A percentile compares a stretch with the other conserved stretches of the same genome.
phyloP scores from a whole-genome alignment of 2,329 filamentous ascomycete species.

The Dissoconium aciculare region DNA sequence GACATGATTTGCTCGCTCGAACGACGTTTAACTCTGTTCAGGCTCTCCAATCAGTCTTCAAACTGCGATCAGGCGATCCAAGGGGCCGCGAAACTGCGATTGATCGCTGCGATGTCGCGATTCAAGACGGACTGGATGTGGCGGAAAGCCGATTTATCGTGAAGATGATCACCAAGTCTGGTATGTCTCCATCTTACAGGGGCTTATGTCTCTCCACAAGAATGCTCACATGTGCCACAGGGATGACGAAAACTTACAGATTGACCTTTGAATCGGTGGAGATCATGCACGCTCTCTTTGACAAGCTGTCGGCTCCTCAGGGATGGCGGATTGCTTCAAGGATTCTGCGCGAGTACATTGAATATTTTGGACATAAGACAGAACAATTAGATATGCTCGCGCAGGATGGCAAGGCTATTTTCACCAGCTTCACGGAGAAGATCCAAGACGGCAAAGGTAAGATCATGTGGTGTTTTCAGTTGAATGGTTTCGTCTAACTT shows the following conservation, averaged over 20 bases:
- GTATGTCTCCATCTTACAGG: constrained; percentile 25
- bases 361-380: constrained; percentile 66
- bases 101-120: constrained; percentile 57
- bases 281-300: constrained; percentile 65
- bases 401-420: constrained; percentile 52
- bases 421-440: constrained; percentile 72
- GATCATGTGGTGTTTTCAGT: constrained; percentile 3
- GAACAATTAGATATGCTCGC: constrained; percentile 69
- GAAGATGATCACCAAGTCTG: constrained; percentile 59
- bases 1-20: too few relatives aligned
- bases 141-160: constrained; percentile 58
- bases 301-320: constrained; percentile 49
- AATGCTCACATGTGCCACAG: constrained; percentile 26
- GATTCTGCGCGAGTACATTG: constrained; percentile 58
- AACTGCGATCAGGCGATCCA: constrained; percentile 48
- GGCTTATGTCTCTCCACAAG: not conserved
- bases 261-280: constrained; percentile 59
- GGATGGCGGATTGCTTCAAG: constrained; percentile 59
- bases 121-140: constrained; percentile 55
- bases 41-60: constrained; percentile 56
- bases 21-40: too few relatives aligned
- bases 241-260: constrained; percentile 61
- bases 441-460: constrained; percentile 50
- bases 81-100: constrained; percentile 54
- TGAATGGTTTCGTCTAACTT: constrained; percentile 7